Percentiles rank a stretch among this genome's conserved stretches.
These are phyloP conservation scores for Kewa caespitosa DNA, from an alignment of 179 eudicot genomes.

Conservation along the genomic window DNA sequence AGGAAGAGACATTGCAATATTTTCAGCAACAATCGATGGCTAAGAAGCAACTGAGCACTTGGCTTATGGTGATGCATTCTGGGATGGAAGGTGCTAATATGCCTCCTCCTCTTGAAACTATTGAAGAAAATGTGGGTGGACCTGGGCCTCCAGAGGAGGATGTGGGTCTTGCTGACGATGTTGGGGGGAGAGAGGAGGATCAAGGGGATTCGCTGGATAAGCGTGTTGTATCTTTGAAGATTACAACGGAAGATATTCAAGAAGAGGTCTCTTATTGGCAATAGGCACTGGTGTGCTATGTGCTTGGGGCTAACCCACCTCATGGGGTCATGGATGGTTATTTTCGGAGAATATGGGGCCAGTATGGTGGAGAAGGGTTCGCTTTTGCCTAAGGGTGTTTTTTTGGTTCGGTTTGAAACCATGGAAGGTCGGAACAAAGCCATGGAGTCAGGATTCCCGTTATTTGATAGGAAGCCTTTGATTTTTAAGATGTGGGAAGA, in stretches of 20 bases:
- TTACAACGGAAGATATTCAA: neutral
- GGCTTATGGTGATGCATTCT: too few species aligned
- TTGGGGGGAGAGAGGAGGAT: too few species aligned
- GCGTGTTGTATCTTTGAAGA: too few species aligned
- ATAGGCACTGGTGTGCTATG: neutral
- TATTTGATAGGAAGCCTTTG: neutral
- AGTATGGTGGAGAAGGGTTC: neutral
- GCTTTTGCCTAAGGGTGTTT: neutral
- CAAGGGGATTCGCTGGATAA: too few species aligned
- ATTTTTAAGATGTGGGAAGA: neutral
- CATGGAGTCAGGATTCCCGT: neutral
- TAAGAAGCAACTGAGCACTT: too few species aligned
- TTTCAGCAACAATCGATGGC: too few species aligned
- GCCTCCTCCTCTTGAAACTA: too few species aligned
- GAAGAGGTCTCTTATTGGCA: neutral
- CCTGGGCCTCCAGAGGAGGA: too few species aligned
- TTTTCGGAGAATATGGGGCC: neutral
- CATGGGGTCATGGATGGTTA: neutral
- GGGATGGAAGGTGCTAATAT: too few species aligned
- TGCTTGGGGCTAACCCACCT: neutral
- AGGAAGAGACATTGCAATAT: too few species aligned
- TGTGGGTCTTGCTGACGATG: too few species aligned
- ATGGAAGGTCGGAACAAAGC: neutral
- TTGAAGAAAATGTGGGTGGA: too few species aligned
- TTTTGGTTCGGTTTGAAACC: neutral